These are phyloP conservation scores for Komagataea norvegica DNA, from an alignment of 1,139 yeast species.

Conservation along the genomic window DNA sequence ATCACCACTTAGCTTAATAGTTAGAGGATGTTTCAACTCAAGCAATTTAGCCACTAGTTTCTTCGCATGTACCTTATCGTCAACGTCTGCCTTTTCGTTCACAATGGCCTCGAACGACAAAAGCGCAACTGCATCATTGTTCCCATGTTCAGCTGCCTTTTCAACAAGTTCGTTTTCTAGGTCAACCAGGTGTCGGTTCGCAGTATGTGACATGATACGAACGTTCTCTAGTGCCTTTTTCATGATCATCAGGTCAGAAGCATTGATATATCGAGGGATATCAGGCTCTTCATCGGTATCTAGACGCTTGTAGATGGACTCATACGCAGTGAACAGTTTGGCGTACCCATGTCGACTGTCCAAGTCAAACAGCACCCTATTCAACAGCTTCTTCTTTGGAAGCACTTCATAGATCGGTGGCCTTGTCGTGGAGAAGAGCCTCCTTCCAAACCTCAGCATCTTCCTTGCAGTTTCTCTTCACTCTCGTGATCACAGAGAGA, in stretches of 20 bases:
- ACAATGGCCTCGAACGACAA: constrained; percentile 59
- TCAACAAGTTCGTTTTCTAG: constrained; percentile 72
- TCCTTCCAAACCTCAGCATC: constrained; percentile 4
- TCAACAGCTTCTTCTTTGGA: constrained; percentile 54
- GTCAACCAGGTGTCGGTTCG: constrained; percentile 49
- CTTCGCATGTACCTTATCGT: constrained; percentile 61
- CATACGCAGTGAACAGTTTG: constrained; percentile 50
- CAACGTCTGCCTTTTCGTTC: constrained; percentile 29
- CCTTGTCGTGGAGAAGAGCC: constrained; percentile 19
- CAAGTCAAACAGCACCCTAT: constrained; percentile 58
- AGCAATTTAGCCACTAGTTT: constrained; percentile 58
- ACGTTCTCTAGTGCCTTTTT: constrained; percentile 62
- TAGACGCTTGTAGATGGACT: constrained; percentile 43
- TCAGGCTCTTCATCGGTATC: constrained; percentile 32
- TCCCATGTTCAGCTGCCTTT: constrained; percentile 78
- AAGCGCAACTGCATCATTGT: constrained; percentile 72
- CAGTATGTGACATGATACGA: constrained; percentile 54
- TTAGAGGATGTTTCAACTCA: constrained; percentile 59
- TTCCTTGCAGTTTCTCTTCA: too few relatives aligned
- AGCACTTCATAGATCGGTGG: constrained; percentile 49
- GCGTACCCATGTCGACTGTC: constrained; percentile 52
- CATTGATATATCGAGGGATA: constrained; percentile 43
- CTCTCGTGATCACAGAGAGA: too few relatives aligned
- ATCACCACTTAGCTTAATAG: constrained; percentile 72
- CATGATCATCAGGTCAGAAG: constrained; percentile 61